Percentiles rank a stretch among this genome's conserved stretches.
Conservation (phyloP, 1,139 yeast species). For the Scheffersomyces cryptocercus region DNA sequence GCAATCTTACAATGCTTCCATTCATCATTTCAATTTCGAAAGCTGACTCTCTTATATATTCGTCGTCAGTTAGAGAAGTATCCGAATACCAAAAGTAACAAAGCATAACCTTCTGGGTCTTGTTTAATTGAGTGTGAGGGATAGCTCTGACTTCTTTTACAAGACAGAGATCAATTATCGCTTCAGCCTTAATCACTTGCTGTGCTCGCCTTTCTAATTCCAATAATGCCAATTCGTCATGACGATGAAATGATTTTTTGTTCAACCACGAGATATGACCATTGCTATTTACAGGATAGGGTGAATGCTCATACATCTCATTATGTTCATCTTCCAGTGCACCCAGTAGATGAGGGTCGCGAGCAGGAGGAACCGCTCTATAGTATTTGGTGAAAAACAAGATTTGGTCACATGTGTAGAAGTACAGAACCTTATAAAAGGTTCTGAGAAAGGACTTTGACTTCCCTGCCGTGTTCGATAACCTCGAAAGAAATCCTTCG, state of each 20-base stretch:
- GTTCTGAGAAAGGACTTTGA: slow-evolving; percentile 41
- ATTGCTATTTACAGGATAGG: slow-evolving; percentile 47
- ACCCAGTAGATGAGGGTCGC: slow-evolving; percentile 29
- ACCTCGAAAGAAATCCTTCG: slow-evolving; percentile 72
- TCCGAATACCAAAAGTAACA: slow-evolving; percentile 47
- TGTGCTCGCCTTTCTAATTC: slow-evolving; percentile 66
- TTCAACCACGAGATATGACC: slow-evolving; percentile 66
- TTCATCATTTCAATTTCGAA: slow-evolving; percentile 55
- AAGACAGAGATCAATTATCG: slow-evolving; percentile 59
- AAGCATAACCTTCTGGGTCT: slow-evolving; percentile 38
- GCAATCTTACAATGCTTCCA: slow-evolving; percentile 51
- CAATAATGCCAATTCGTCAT: slow-evolving; percentile 57
- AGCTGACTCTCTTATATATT: slow-evolving; percentile 39
- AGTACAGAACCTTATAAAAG: slow-evolving; percentile 59
- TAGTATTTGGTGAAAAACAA: slow-evolving; percentile 59
- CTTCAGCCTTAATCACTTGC: slow-evolving; percentile 58
- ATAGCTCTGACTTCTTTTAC: slow-evolving; percentile 39
- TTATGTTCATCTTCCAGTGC: slow-evolving; percentile 11
- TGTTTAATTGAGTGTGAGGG: slow-evolving; percentile 25
- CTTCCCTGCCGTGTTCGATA: slow-evolving; percentile 55
- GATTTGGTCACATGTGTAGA: slow-evolving; percentile 61
- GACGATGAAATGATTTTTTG: slow-evolving; percentile 41
- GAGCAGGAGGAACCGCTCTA: slow-evolving; percentile 64
- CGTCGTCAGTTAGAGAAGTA: slow-evolving; percentile 24
- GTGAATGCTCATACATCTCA: slow-evolving; percentile 45